Percentiles rank a stretch among this genome's conserved stretches.
Conservation (phyloP, 2,329 filamentous ascomycete species). For the Alternaria dauci region DNA sequence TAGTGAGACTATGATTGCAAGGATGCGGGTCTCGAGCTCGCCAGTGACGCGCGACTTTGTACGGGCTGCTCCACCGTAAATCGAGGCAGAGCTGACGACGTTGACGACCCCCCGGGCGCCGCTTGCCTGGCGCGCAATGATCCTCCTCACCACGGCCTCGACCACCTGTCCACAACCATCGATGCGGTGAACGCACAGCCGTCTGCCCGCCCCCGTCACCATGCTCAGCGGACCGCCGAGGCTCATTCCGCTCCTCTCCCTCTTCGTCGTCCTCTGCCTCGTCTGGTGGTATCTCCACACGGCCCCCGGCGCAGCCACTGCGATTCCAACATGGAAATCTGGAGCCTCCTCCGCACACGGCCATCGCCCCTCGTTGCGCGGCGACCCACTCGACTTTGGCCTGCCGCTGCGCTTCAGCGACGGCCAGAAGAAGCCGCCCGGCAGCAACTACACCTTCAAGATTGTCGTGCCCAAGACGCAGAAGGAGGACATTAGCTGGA, state of each 20-base stretch:
- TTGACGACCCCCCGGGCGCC: conserved; percentile 1
- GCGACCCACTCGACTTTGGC: conserved; percentile 48
- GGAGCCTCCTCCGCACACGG: conserved; percentile 9
- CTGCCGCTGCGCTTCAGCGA: conserved; percentile 46
- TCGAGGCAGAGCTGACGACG: conserved; percentile 9
- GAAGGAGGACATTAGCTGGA: conserved; percentile 51
- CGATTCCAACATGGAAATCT: conserved; percentile 25
- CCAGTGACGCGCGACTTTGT: conserved; percentile 8
- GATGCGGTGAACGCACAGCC: conserved; percentile 10
- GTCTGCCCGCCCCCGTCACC: conserved; percentile 25
- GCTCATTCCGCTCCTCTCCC: conserved; percentile 39
- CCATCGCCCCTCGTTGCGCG: conserved; percentile 25
- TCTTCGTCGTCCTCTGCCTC: conserved; percentile 37
- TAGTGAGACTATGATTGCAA: neutral
- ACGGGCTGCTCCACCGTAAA: conserved; percentile 12
- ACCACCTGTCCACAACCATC: neutral
- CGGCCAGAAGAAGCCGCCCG: conserved; percentile 41
- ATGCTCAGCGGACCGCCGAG: conserved; percentile 50
- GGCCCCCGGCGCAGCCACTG: conserved; percentile 18
- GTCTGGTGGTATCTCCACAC: conserved; percentile 44
- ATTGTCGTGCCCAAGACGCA: conserved; percentile 50
- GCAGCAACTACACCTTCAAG: conserved; percentile 48
- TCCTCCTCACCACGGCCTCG: conserved; percentile 2
- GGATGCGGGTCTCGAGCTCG: neutral
- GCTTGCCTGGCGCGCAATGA: conserved; percentile 7